Evolutionary conservation across 176 grass and related monocot genomes (phyloP), one percentile per base, ranked within the genome.

Genomic region (Panicum miliaceum): DNA sequence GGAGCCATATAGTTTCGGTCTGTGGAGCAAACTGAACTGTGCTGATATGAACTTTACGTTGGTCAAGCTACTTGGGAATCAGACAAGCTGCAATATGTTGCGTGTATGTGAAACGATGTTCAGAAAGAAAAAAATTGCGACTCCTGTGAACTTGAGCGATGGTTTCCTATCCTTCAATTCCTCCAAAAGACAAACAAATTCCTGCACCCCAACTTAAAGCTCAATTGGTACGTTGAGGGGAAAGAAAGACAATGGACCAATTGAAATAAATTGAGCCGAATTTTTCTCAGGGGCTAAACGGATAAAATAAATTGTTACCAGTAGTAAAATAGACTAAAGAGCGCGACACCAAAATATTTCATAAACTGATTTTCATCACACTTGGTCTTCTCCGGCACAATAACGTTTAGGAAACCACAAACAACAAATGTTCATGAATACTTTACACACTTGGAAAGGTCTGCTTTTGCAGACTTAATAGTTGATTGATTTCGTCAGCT

Each of bases 391-490:
- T n/a, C 22, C 16, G 23, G 12, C 32, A 52, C 67, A 81, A 45
- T 61, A 8, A 82, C 71, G 12, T 54, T 82, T 8, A 34, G 52
- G 60, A 60, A 56, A 84, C 41, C 40, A 82, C 37, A 41, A 26
- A 12, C 32, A 8, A 19, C 3, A 16, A 68, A 36, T 86, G 20
- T 77, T 82, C 35, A 81, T 12, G 72, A 50, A 77, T 48, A 85
- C 12, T 71, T 57, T 75, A 64, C 71, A 56, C 25, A 63, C 54
- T 53, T 56, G 22, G 50, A 71, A 66, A 37, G 64, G 64, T n/a
- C 64, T 78, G 88, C 83, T 65, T 72, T 75, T 84, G 68, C 87
- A 80, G 57, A 73, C 83, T 50, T 22, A 35, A 81, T 19, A 63
- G 19, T 63, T 22, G 42, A 72, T 64, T 15, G 20, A 4, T 64